Evolutionary conservation across 1,284 basidiomycete species (phyloP).

Genomic region (Inonotus obliquus): DNA sequence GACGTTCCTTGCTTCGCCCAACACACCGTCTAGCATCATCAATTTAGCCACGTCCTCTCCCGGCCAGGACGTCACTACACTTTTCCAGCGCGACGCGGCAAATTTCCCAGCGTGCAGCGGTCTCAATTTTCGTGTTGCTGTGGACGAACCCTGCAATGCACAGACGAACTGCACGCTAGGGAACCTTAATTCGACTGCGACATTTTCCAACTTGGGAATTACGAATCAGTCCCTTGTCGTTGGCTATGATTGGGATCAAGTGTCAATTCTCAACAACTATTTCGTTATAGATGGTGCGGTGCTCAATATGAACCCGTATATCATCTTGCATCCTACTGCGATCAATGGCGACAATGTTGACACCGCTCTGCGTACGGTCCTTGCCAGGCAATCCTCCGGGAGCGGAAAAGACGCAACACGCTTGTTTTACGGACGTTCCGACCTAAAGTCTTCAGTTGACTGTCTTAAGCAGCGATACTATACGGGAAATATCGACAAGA

Average conservation of each 20-base stretch:
- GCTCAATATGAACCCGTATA: constrained; percentile 89
- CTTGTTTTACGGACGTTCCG: constrained; percentile 71
- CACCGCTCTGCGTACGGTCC: constrained; percentile 72
- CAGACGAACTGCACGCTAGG: constrained; percentile 59
- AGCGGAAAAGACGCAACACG: constrained; percentile 89
- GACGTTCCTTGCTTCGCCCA: constrained; percentile 69
- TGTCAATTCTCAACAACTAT: constrained; percentile 63
- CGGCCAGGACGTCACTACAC: constrained; percentile 86
- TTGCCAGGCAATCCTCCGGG: constrained; percentile 42
- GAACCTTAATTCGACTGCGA: constrained; percentile 49
- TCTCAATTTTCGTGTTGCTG: constrained; percentile 62
- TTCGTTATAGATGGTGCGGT: constrained; percentile 92
- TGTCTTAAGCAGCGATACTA: constrained; percentile 85
- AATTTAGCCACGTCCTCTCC: constrained; percentile 57
- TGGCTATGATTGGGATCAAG: constrained; percentile 88
- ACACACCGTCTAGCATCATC: constrained; percentile 42
- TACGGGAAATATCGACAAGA: constrained; percentile 95
- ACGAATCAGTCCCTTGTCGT: constrained; percentile 60
- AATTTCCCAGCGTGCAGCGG: constrained; percentile 63
- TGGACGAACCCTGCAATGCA: constrained; percentile 66
- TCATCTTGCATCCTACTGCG: constrained; percentile 65
- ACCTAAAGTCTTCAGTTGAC: constrained; percentile 62
- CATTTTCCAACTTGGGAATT: constrained; percentile 57
- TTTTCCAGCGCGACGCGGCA: constrained; percentile 67
- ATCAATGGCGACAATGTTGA: constrained; percentile 80